Base-by-base conservation (phyloP, 352 stramenopile genomes). In the Phytopythium sindhum region DNA sequence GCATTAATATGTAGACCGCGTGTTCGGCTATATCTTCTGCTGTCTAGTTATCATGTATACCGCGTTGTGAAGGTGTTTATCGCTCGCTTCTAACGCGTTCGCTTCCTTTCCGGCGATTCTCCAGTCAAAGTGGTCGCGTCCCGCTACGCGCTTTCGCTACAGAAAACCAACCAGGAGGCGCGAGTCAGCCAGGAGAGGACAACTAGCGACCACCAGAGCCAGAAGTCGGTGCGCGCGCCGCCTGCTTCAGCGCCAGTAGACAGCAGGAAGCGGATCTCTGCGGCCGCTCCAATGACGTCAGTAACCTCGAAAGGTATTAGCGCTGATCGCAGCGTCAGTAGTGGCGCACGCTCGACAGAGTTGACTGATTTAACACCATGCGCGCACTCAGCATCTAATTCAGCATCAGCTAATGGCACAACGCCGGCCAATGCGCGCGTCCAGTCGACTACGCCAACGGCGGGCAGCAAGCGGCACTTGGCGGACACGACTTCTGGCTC, bases 121-220 rank as follows among this genome's bases (percentile, higher is more conserved):
- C 12, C 53, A 88, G 78, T 86, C 31, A 80, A 84, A 60, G 78
- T 91, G 23, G 73, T 89, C 11, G 69, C 77, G 12, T 91, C 82
- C 23, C 70, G 75, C 3, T 91, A 89, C 53, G 77, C 74, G 35
- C 74, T 88, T 65, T 66, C 76, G 21, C 56, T 91, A 44, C 71
- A 86, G 55, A 66, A 63, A 50, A 74, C 65, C 57, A 89, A 82
- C 45, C 52, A 72, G 17, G 73, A 74, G 15, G 59, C 65, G 10
- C 31, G 24, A 4, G 11, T 8, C n/a, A 7, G 11, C 4, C 45
- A 52, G 24, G 23, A 37, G 12, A 28, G 23, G 12, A 17, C 2
- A 7, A 19, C 3, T 26, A 4, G 11, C 4, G 17, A 17, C 17
- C 26, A 17, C 7, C 15, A 33, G 14, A 39, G 5, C 48, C 26